These are phyloP conservation scores for Claviceps sp. DNA, from an alignment of 2,329 filamentous ascomycete genomes.

Conservation along the genomic window DNA sequence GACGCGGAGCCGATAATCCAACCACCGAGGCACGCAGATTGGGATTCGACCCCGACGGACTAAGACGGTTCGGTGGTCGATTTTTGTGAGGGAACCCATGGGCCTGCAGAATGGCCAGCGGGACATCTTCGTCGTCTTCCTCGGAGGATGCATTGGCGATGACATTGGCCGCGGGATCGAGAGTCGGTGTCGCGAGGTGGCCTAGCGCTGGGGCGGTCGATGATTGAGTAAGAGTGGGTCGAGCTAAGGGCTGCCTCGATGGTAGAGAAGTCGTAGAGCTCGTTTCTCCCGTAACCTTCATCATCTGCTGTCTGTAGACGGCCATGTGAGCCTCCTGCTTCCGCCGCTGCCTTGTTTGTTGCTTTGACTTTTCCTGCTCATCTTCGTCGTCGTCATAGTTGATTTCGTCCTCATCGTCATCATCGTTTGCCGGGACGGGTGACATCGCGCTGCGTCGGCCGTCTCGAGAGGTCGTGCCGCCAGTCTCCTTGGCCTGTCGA, in stretches of 20 bases:
- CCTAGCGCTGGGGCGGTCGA: constrained; percentile 50
- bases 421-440: constrained; percentile 36
- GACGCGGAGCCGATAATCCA: constrained; percentile 31
- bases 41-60: constrained; percentile 53
- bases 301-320: constrained; percentile 89
- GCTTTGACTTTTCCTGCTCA: constrained; percentile 60
- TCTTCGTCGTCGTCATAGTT: constrained; percentile 66
- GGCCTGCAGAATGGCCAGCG: constrained; percentile 72
- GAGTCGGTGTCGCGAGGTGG: constrained; percentile 22
- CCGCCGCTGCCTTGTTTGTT: constrained; percentile 61
- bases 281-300: constrained; percentile 79
- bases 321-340: constrained; percentile 86
- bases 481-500: constrained; percentile 58
- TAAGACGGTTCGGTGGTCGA: constrained; percentile 57
- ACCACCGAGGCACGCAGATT: constrained; percentile 49
- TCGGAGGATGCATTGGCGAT: constrained; percentile 51
- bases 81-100: constrained; percentile 77
- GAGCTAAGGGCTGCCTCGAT: constrained; percentile 22
- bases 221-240: constrained; percentile 42
- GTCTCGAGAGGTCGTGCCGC: constrained; percentile 29
- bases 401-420: constrained; percentile 50
- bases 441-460: constrained; percentile 10
- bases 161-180: constrained; percentile 27
- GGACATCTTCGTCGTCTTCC: constrained; percentile 84
- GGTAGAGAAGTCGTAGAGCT: constrained; percentile 13